Evolutionary conservation across 2,329 filamentous ascomycete genomes (phyloP), one percentile per base, ranked within the genome.

Genomic region (Acephala macrosclerotiorum): DNA sequence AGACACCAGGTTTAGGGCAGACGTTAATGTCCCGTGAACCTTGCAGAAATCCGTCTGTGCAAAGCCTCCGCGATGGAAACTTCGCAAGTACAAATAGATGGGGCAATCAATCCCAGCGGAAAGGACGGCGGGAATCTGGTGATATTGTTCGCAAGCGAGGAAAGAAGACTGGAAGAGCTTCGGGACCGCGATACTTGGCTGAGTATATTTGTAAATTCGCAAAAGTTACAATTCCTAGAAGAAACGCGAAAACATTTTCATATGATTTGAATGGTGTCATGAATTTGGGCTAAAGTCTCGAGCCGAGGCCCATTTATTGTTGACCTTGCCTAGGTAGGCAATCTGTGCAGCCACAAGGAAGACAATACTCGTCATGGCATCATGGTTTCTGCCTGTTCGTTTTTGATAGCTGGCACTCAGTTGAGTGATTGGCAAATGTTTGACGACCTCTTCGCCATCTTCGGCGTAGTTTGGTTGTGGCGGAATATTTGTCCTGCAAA

Each of bases 11-110:
- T 53, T 53, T 53, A 18, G 49, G 49, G 25, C 29, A 25, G 49
- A 18, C 14, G 49, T 33, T 26, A 29, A 53, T 53, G 3, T 53
- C 25, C 49, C 49, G 49, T 18, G 14, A 49, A 49, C 45, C 45
- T 49, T 49, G 45, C 45, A 49, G 45, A 22, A 49, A 26, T 22
- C 22, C 45, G n/a, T 49, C 22, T 49, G 45, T 49, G 45, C 22
- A 14, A 14, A 42, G 4, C 22, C 49, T 53, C 49, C 8, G 49
- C 26, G 25, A 12, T 6, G 20, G 11, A 53, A 33, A 26, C 12
- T 53, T 53, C 49, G 49, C 25, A 53, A 53, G 49, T 53, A 53
- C 49, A 53, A 53, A 53, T 53, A 53, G 49, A 53, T 1, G 49
- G 33, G 14, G 49, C 22, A 29, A 53, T 3, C n/a, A 18, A 53